Conservation (phyloP, 2,329 filamentous ascomycete species). For the Akanthomyces lecanii region DNA sequence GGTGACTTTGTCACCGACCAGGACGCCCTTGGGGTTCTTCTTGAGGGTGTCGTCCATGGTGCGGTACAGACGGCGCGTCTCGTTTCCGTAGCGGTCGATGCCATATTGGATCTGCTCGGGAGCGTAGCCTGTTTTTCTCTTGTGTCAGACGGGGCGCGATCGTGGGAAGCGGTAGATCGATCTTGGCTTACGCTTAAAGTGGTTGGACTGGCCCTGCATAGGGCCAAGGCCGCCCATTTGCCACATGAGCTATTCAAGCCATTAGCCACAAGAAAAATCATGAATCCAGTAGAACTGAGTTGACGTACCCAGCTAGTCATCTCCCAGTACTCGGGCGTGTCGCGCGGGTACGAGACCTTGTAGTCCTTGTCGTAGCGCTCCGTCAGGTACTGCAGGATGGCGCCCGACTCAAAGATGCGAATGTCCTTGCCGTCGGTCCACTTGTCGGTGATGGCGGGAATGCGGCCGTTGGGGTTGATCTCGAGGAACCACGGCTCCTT, state of each 20-base stretch:
- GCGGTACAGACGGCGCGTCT: constrained; percentile 76
- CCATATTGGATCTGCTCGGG: constrained; percentile 80
- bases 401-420: constrained; percentile 75
- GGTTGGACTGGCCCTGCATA: constrained; percentile 79
- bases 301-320: constrained; percentile 66
- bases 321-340: constrained; percentile 71
- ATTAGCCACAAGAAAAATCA: background rate
- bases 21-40: constrained; percentile 50
- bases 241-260: constrained; percentile 51
- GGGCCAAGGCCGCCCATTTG: constrained; percentile 78
- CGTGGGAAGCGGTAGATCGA: background rate
- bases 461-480: constrained; percentile 91
- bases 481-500: constrained; percentile 84
- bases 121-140: constrained; percentile 56
- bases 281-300: background rate
- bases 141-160: constrained; percentile 8
- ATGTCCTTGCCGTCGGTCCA: constrained; percentile 70
- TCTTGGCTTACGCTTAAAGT: constrained; percentile 61
- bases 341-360: constrained; percentile 75
- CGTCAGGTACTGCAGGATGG: constrained; percentile 79
- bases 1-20: constrained; percentile 65
- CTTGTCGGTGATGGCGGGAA: constrained; percentile 80
- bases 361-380: constrained; percentile 77
- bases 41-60: constrained; percentile 70
- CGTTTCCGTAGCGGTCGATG: constrained; percentile 75